A percentile compares a stretch with the other conserved stretches of the same genome.
phyloP scores from a whole-genome alignment of 1,284 basidiomycete species.

The Ustilago bromivora region DNA sequence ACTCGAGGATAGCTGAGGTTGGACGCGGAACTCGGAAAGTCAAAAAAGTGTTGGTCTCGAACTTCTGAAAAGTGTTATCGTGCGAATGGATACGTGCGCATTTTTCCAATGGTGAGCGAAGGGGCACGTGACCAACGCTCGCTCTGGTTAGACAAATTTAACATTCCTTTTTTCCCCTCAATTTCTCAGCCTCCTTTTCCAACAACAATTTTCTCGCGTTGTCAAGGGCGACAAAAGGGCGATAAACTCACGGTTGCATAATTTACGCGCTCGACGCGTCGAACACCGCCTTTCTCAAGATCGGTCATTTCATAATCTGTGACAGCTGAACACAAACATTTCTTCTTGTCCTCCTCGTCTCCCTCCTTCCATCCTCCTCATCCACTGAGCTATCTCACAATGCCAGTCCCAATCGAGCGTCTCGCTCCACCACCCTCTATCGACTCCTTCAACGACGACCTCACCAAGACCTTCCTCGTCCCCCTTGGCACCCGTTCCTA shows the following conservation, averaged over 20 bases:
- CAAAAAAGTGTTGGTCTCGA: constrained; percentile 42
- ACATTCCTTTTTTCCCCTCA: too few relatives aligned
- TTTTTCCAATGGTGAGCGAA: too few relatives aligned
- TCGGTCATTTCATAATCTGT: background rate
- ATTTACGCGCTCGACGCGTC: constrained; percentile 47
- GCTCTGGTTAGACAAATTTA: too few relatives aligned
- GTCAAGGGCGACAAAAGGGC: too few relatives aligned
- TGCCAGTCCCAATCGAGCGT: constrained; percentile 38
- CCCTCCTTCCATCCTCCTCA: background rate
- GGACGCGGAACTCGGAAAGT: constrained; percentile 17
- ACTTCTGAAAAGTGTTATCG: background rate
- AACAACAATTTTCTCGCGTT: too few relatives aligned
- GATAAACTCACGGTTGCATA: too few relatives aligned
- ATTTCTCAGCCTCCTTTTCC: too few relatives aligned
- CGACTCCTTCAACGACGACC: constrained; percentile 12
- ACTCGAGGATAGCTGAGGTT: background rate
- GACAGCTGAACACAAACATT: background rate
- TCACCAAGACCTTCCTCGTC: constrained; percentile 53
- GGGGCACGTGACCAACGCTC: too few relatives aligned
- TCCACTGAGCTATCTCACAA: constrained; percentile 5
- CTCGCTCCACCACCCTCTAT: constrained; percentile 1
- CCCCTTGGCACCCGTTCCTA: constrained; percentile 61
- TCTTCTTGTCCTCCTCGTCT: constrained; percentile 2
- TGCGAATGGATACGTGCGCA: too few relatives aligned
- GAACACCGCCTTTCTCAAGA: background rate